Conservation (phyloP, 768 basidiomycete genomes). For the Grammothele lineata region DNA sequence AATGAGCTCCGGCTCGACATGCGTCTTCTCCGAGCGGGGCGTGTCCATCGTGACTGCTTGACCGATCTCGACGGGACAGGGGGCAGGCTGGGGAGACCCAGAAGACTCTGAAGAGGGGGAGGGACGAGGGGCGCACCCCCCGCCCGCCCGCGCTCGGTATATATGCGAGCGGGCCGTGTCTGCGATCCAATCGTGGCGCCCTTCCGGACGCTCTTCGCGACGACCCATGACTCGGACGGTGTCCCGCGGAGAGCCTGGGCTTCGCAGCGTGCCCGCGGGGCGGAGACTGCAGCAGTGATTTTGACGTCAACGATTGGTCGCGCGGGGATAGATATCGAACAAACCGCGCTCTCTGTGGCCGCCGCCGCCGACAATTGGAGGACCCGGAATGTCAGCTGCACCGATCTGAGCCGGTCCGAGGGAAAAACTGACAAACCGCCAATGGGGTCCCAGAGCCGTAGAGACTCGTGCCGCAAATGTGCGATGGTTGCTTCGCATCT, state of each 20-base stretch:
- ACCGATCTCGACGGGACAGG: not conserved
- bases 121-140: not conserved
- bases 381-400: not conserved
- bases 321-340: not conserved
- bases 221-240: conserved; percentile 1
- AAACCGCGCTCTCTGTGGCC: not conserved
- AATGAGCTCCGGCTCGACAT: conserved; percentile 5
- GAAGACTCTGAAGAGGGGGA: not conserved
- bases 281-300: not conserved
- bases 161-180: too few species aligned
- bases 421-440: too few species aligned
- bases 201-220: too few species aligned
- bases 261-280: not conserved
- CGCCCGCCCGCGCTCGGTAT: too few species aligned
- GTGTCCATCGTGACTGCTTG: conserved; percentile 22
- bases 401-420: not conserved
- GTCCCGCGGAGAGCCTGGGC: not conserved
- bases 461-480: too few species aligned
- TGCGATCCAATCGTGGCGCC: too few species aligned
- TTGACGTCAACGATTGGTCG: conserved; percentile 1
- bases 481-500: too few species aligned
- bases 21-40: conserved; percentile 20
- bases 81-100: conserved; percentile 1
- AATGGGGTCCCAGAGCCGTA: too few species aligned
- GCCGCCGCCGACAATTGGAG: too few species aligned